Conservation (phyloP, 2,329 filamentous ascomycete genomes). For the Pyrenochaeta sp. region DNA sequence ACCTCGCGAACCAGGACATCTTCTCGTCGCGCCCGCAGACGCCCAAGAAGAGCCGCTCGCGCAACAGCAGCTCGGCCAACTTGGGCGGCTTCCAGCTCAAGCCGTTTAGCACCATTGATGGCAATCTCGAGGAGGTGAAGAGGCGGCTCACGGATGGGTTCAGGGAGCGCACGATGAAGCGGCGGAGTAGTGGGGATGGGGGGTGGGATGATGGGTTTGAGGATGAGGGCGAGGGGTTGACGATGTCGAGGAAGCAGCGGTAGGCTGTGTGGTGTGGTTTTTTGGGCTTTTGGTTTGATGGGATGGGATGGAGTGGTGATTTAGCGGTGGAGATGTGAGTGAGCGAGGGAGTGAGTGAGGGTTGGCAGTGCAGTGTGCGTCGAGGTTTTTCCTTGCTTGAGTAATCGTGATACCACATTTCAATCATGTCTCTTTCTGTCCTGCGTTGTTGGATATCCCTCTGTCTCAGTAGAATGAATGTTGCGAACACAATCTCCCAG, state of each 20-base stretch:
- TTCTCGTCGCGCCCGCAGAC: slow-evolving; percentile 90
- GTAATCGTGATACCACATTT: slow-evolving; percentile 26
- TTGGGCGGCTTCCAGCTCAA: slow-evolving; percentile 70
- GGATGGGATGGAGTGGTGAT: too few species aligned
- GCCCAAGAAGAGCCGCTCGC: slow-evolving; percentile 74
- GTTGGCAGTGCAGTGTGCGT: too few species aligned
- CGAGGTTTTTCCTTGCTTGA: slow-evolving; percentile 7
- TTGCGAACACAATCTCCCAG: too few species aligned
- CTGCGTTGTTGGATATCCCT: too few species aligned
- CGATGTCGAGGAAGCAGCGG: slow-evolving; percentile 26
- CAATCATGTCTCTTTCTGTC: too few species aligned
- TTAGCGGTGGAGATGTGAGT: too few species aligned
- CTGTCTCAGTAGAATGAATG: too few species aligned
- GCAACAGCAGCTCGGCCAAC: slow-evolving; percentile 63
- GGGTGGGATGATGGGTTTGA: slow-evolving; percentile 27
- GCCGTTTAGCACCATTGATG: slow-evolving; percentile 72
- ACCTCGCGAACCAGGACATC: slow-evolving; percentile 85
- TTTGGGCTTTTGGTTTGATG: too few species aligned
- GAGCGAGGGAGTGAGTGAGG: too few species aligned
- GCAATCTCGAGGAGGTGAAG: slow-evolving; percentile 81
- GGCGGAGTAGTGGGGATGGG: slow-evolving; percentile 50
- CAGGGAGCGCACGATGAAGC: slow-evolving; percentile 73
- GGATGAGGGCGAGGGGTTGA: slow-evolving; percentile 30
- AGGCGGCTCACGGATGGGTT: slow-evolving; percentile 86
- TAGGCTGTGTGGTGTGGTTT: too few species aligned